Evolutionary conservation across 192 early-diverging fungal species (phyloP), one percentile per base, ranked within the genome.

Genomic region (Entophlyctis helioformis): DNA sequence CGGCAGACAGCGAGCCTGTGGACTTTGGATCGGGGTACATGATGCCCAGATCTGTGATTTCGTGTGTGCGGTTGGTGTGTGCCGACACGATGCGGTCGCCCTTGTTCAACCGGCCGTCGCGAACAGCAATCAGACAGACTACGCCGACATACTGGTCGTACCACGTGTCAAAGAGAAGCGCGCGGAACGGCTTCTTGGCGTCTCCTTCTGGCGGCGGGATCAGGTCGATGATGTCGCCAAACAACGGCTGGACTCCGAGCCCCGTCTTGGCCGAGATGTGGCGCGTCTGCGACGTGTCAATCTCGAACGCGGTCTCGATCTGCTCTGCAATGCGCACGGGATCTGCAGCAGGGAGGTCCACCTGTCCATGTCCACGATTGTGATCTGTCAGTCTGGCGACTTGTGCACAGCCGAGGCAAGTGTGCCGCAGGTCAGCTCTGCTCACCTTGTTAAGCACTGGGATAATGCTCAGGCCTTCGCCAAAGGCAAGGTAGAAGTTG

Each of bases 131-230:
- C 56, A 98, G 64, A 57, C 89, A 94, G 20, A 98, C 80, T n/a
- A 96, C 94, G 25, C 94, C 94, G 0, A 91, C 81, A 62, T 93
- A 98, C n/a, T 78, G 78, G 59, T 98, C 91, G 60, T 94, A 91
- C 91, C 91, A 98, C 21, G 85, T 87, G 56, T 98, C 94, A 54
- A 98, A 98, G 26, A 98, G 59, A n/a, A 98, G 70, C 1, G 82
- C 82, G 48, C 82, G 80, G 52, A 98, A 81, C 13, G 88, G 82
- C 43, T 62, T 72, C 1, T 64, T 61, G 7, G 62, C 50, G 52
- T 73, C 66, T 18, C 81, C 87, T 8, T 31, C 48, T 6, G 91
- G 91, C 11, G 79, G 64, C 28, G 89, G 85, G 10, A 89, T 72
- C 12, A 72, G 53, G 31, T 89, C 83, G 39, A 96, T 87, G 2